Base-by-base conservation (phyloP, 441 rosid genomes). In the Erodium moschatum region DNA sequence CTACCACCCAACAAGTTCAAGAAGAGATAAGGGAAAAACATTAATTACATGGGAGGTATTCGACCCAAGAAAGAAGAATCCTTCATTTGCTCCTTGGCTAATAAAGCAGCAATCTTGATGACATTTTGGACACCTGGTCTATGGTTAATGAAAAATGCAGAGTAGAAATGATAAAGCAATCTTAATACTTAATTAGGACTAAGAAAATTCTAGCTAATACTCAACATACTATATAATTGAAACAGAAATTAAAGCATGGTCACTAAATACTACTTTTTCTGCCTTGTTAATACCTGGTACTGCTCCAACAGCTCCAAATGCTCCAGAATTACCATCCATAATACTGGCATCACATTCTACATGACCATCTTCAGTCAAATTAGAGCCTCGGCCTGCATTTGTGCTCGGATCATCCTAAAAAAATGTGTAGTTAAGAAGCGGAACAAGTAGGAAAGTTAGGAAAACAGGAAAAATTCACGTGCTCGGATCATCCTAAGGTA, bases 251-350 rank as follows among this genome's bases (percentile, higher is more conserved):
- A 9, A 44, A 44, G n/a, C 2, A 10, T 44, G n/a, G n/a, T 44
- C 50, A 44, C 13, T 44, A 44, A 44, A 44, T 44, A 44, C 50
- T 44, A 44, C n/a, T 11, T 44, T 44, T 52, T 46, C 71, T 33
- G 66, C 35, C 29, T 71, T 18, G 15, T 33, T 33, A 33, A 33
- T 81, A 93, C 98, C 96, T 78, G 90, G 89, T 75, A 86, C 96
- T 8, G 96, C 98, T 73, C 96, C 98, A 68, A 93, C 96, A 70
- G 92, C 98, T 72, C 98, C 98, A 78, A 90, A 93, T 44, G 82
- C 74, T 16, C 96, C 96, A 69, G 96, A 86, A 20, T 72, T 73
- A 16, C 97, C 97, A 81, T 93, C 97, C 94, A 90, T 89, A 62
- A 89, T 74, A 83, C 98, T 85, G 24, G 96, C 94, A 80, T 93